Evolutionary conservation across 2,329 filamentous ascomycete species (phyloP), one percentile per base, ranked within the genome.

Genomic region (Aspergillus piperis): DNA sequence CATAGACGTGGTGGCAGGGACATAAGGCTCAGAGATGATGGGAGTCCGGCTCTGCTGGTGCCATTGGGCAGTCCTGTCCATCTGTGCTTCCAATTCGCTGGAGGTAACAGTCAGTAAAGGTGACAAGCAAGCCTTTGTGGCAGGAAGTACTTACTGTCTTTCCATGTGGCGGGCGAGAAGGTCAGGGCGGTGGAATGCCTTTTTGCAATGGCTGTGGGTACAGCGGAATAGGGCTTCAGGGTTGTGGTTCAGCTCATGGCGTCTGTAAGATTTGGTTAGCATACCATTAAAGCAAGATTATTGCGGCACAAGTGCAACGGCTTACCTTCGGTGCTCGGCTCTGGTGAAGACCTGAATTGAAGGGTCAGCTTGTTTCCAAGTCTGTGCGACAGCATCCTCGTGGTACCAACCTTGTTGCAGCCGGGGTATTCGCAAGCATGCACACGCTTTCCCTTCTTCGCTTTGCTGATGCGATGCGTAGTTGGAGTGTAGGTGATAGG

Each of bases 371-470:
- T 60, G 19, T 38, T 55, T 19, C 30, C 42, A 47, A 8, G 11
- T 11, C n/a, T 19, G 4, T 38, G 27, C 58, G 30, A 51, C 61
- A 49, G 59, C 41, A 11, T 23, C 10, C 57, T 47, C 15, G 25
- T 32, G 48, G 23, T 49, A 67, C 75, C 61, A 63, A 81, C 79
- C 75, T 82, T 82, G 62, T 73, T 73, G 66, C 80, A 82, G 41
- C 80, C 79, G 15, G 78, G 77, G 61, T 72, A 80, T 59, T 80
- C 74, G 65, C 80, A 82, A 8, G 75, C 75, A 65, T 82, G 80
- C 13, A 82, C 80, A 54, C 79, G 77, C 68, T 82, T 82, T 30
- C 80, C 80, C 68, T 82, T 82, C 71, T 81, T 82, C 11, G 80
- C 80, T 67, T 82, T 82, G 71, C 80, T 82, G 64, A 82, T 76